These are phyloP conservation scores for Lactarius psammicola DNA, from an alignment of 768 basidiomycete genomes.

Conservation along the genomic window DNA sequence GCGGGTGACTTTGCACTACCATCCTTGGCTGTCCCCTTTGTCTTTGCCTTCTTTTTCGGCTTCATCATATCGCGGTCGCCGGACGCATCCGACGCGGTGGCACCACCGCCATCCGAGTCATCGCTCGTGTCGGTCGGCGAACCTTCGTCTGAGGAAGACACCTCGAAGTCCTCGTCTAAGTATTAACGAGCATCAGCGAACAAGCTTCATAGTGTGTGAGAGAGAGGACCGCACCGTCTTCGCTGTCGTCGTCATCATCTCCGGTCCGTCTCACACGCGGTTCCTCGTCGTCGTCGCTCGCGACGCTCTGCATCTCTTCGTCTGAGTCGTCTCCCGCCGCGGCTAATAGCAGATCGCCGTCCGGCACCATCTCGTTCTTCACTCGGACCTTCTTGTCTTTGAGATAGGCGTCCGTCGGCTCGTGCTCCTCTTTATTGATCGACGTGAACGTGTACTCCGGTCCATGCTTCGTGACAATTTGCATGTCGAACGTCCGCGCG, in stretches of 20 bases:
- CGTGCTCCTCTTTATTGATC: conserved; percentile 94
- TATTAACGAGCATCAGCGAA: conserved; percentile 9
- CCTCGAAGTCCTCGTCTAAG: conserved; percentile 87
- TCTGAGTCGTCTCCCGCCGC: conserved; percentile 70
- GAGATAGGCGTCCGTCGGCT: conserved; percentile 79
- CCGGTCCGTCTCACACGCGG: conserved; percentile 47
- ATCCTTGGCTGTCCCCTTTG: conserved; percentile 44
- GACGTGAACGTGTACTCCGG: conserved; percentile 89
- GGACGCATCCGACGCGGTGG: conserved; percentile 81
- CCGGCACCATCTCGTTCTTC: conserved; percentile 94
- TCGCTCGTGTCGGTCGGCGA: conserved; percentile 78
- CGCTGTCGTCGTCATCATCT: conserved; percentile 75
- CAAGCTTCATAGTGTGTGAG: conserved; percentile 13
- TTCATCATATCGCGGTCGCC: conserved; percentile 67
- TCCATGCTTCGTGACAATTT: conserved; percentile 80
- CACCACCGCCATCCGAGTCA: conserved; percentile 56
- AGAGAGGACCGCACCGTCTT: conserved; percentile 49
- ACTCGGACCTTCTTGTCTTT: conserved; percentile 88
- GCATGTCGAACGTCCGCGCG: conserved; percentile 91
- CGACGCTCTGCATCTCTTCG: conserved; percentile 81
- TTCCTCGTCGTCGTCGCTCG: conserved; percentile 63
- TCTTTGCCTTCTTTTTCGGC: conserved; percentile 42
- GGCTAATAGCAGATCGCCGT: conserved; percentile 72
- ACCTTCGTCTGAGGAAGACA: conserved; percentile 80
- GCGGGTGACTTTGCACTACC: conserved; percentile 35